Percentiles rank a stretch among this genome's conserved stretches.
Evolutionary conservation across 2,329 filamentous ascomycete genomes (phyloP).

Genomic region (Hypoxylon sp.): DNA sequence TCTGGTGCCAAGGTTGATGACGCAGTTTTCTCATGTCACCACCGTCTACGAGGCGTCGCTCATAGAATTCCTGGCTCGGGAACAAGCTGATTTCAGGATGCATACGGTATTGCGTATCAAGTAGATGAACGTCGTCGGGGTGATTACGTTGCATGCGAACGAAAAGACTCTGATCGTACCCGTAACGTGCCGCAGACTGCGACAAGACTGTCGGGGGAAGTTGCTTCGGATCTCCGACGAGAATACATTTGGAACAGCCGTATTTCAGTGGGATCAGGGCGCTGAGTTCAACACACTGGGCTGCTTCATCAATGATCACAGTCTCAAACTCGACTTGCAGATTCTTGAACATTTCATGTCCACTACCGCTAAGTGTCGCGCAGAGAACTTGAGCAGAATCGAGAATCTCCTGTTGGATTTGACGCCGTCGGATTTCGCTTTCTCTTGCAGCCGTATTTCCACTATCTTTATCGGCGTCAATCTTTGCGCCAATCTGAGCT

Average conservation of each 20-base stretch:
- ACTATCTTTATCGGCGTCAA: constrained; percentile 89
- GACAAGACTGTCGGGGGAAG: constrained; percentile 96
- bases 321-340: constrained; percentile 98
- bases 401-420: constrained; percentile 91
- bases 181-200: constrained; percentile 89
- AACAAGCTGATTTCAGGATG: constrained; percentile 96
- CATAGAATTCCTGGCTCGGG: constrained; percentile 93
- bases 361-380: constrained; percentile 93
- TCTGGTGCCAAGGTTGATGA: constrained; percentile 86
- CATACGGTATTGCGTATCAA: constrained; percentile 99
- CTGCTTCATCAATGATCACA: constrained; percentile 97
- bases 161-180: constrained; percentile 98
- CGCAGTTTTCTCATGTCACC: constrained; percentile 84
- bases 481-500: constrained; percentile 81
- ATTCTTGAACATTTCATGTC: constrained; percentile 97
- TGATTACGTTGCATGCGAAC: constrained; percentile 98
- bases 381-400: constrained; percentile 94
- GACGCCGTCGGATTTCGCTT: constrained; percentile 85
- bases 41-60: constrained; percentile 87
- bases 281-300: constrained; percentile 97
- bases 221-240: constrained; percentile 98
- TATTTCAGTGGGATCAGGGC: constrained; percentile 98
- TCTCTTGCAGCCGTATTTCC: constrained; percentile 87
- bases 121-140: constrained; percentile 87
- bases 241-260: constrained; percentile 94